Evolutionary conservation across 2,329 filamentous ascomycete species (phyloP).

Genomic region (Drechslerella coelobrocha): DNA sequence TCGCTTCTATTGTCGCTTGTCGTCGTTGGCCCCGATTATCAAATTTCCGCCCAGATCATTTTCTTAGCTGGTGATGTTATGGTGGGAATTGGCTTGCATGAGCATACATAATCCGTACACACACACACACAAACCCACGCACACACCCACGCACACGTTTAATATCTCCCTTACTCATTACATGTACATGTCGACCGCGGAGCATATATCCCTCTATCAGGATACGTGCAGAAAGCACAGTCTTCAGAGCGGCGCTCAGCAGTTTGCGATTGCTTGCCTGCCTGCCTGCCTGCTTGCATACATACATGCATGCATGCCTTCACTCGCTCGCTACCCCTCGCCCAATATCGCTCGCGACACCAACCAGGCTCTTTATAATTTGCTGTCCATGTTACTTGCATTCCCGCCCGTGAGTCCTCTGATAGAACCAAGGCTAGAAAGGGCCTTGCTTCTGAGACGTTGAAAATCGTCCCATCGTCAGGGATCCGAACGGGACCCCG

Average conservation of each 20-base stretch:
- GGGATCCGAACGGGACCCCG: neutral
- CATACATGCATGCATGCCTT: neutral
- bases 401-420: slow-evolving; percentile 1
- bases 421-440: neutral
- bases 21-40: too few relatives aligned
- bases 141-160: too few relatives aligned
- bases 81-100: too few relatives aligned
- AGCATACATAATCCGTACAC: neutral
- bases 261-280: neutral
- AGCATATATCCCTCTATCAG: too few relatives aligned
- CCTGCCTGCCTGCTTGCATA: neutral
- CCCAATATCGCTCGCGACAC: slow-evolving; percentile 17
- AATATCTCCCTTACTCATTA: too few relatives aligned
- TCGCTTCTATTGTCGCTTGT: too few relatives aligned
- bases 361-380: neutral
- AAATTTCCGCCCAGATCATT: neutral
- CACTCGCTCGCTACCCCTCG: slow-evolving; percentile 23
- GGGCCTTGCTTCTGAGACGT: neutral
- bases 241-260: neutral
- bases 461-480: neutral
- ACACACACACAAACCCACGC: slow-evolving; percentile 12
- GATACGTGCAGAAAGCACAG: neutral
- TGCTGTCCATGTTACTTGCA: slow-evolving; percentile 1
- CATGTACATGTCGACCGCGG: too few relatives aligned
- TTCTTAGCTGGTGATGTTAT: neutral